These are phyloP conservation scores for Phialophora chinensis DNA, from an alignment of 2,329 filamentous ascomycete species.

Conservation along the genomic window DNA sequence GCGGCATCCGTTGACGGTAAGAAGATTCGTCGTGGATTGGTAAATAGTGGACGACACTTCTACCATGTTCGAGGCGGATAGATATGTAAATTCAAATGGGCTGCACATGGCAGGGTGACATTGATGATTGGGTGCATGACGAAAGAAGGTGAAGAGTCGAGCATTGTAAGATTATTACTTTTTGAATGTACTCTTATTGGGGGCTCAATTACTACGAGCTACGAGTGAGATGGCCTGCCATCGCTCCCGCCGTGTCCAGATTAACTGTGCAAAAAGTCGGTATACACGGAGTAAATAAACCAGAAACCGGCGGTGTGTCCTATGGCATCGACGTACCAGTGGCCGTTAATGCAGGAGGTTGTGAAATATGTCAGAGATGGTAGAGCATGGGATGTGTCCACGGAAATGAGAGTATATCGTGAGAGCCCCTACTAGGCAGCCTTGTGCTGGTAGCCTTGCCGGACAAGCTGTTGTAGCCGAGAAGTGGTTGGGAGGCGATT, in stretches of 20 bases:
- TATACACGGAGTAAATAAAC: not conserved
- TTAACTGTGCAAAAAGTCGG: not conserved
- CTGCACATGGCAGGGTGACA: not conserved
- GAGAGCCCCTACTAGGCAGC: not conserved
- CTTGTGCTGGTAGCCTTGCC: conserved; percentile 2
- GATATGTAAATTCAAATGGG: not conserved
- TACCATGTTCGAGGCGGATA: not conserved
- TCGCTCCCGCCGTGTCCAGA: not conserved
- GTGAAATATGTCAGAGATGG: not conserved
- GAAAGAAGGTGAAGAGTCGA: not conserved
- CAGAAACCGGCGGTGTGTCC: not conserved
- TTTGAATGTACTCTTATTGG: not conserved
- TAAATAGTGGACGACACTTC: not conserved
- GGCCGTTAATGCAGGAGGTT: not conserved
- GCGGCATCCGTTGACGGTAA: not conserved
- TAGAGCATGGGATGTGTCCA: not conserved
- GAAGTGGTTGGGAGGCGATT: not conserved
- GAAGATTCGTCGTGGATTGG: not conserved
- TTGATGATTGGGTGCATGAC: not conserved
- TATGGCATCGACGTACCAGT: not conserved
- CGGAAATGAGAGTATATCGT: not conserved
- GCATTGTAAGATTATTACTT: not conserved
- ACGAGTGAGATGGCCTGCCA: not conserved
- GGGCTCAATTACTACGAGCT: not conserved
- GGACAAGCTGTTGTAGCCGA: not conserved